Evolutionary conservation across 2,329 filamentous ascomycete species (phyloP), one percentile per base, ranked within the genome.

Genomic region (Alternaria sp.): DNA sequence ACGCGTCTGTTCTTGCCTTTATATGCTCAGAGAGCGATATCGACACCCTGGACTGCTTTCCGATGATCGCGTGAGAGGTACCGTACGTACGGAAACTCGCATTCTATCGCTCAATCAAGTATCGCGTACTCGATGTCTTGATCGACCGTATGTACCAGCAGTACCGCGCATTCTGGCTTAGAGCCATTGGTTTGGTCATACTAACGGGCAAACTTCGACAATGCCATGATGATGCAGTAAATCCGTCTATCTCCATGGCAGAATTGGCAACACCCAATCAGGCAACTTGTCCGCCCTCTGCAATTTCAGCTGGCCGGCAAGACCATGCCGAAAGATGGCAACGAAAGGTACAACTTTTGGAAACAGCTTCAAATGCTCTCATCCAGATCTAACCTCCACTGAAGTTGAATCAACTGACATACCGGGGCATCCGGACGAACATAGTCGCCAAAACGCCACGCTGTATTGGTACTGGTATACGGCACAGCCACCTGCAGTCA

Each of bases 61-160:
- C 25, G 33, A 20, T 25, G 14, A 23, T 26, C 26, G 23, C 23
- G 15, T 37, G 33, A 44, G 54, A n/a, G 30, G 18, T 21, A 20
- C 21, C 11, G 25, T 41, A 37, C 14, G 44, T 21, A 5, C 8
- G 18, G 43, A 20, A 25, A 7, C 43, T 61, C 61, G 54, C 58
- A 51, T 21, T 58, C 23, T 41, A 43, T 37, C 61, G 61, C 58
- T 49, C 49, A 41, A 49, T 23, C 23, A 18, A 44, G 58, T 44
- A 64, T 50, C 47, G 61, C 30, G 46, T 37, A 28, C 28, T 25
- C 15, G 4, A 2, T n/a, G 33, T 37, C 15, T 9, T 37, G 33
- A 37, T 37, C 33, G 33, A n/a, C 3, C 33, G 33, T 37, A 15
- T 37, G 7, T 15, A 37, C 30, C 15, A 37, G 14, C 33, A 28